Evolutionary conservation across 345 rosid species (phyloP), one percentile per base, ranked within the genome.

Genomic region (Eucalyptus paniculata): DNA sequence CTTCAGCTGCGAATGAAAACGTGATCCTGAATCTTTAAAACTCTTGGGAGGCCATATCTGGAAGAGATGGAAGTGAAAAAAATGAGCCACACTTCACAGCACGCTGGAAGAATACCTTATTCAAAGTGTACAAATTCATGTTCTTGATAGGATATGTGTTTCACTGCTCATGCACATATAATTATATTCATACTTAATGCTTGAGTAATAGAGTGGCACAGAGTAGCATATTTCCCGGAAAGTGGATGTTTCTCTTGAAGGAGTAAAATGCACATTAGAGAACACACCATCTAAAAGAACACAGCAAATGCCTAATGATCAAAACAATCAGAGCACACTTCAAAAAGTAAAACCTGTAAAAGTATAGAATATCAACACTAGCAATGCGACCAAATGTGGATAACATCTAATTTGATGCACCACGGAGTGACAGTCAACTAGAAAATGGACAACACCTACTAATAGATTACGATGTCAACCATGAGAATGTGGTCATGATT

Each of bases 1-100:
- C 92, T 94, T 98, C 91, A 97, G 93, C 90, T 88, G 94, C 87
- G 97, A 95, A 94, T 98, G 97, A 90, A 97, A 95, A 91, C 92
- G 92, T 87, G 99, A 97, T 89, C 98, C 99, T 32, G 99, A 94
- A 93, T 98, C 99, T 92, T 97, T 97, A 88, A 98, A 94, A 93
- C 93, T 95, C 92, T 97, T 98, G 42, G 99, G 99, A 94, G 99
- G 99, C 99, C 99, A 98, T 93, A 98, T 95, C 99, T 98, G 95
- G 91, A 92, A 49, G 86, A 88, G 24, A 91, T 16, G 88, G 87
- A 67, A 51, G n/a, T 45, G 47, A 53, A 60, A 54, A 90, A 37
- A 77, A 77, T 77, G 45, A 77, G 26, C 14, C 15, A 40, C 12
- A 12, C 28, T 77, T 77, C 86, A 77, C 30, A 72, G 28, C 85